Evolutionary conservation across 257 asterid genomes (phyloP).

Genomic region (Capsicum baccatum): DNA sequence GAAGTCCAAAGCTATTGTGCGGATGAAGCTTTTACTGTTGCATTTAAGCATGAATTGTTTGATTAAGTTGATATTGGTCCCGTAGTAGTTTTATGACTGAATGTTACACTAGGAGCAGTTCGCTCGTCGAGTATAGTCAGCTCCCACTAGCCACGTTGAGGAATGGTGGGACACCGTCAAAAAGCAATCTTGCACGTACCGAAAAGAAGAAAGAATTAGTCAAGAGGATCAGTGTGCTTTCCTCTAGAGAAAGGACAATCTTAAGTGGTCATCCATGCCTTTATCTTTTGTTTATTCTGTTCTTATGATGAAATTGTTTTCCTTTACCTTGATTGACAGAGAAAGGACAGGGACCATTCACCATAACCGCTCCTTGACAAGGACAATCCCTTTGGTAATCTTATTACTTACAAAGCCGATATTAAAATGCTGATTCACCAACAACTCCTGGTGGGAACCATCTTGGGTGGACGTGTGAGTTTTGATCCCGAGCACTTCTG

Average conservation of each 20-base stretch:
- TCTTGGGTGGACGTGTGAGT: neutral
- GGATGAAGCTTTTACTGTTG: neutral
- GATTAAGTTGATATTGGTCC: neutral
- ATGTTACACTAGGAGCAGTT: neutral
- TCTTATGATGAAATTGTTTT: neutral
- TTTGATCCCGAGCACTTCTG: neutral
- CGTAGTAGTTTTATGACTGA: neutral
- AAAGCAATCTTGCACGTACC: neutral
- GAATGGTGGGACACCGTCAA: neutral
- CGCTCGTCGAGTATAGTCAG: neutral
- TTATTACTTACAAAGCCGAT: neutral
- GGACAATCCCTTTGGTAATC: neutral
- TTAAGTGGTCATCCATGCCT: neutral
- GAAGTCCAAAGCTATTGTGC: neutral
- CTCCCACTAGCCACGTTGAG: neutral
- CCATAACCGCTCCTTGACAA: neutral
- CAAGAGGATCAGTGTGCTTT: neutral
- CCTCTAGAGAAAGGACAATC: neutral
- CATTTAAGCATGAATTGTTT: slow-evolving; percentile 9
- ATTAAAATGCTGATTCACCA: neutral
- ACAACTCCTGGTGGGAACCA: neutral
- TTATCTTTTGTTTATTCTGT: slow-evolving; percentile 4
- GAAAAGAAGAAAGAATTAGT: neutral
- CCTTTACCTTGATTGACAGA: neutral
- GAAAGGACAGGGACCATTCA: neutral